Evolutionary conservation across 371 early-diverging fungal genomes (phyloP).

Genomic region (Mucor velutinosus): DNA sequence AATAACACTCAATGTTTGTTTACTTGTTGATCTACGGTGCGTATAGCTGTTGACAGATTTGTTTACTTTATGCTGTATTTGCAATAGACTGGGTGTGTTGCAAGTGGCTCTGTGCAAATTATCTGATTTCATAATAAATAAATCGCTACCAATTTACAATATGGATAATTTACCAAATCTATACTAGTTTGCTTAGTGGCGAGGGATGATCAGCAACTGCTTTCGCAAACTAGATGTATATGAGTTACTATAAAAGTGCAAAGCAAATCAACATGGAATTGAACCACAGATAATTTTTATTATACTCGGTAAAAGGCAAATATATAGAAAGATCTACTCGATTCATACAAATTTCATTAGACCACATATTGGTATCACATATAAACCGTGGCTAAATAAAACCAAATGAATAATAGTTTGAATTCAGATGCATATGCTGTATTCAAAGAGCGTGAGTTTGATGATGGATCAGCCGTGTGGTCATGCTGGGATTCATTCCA

Average conservation of each 20-base stretch:
- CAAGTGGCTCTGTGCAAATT: too few relatives aligned
- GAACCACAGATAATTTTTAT: background rate
- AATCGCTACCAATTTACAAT: too few relatives aligned
- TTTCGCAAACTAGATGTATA: too few relatives aligned
- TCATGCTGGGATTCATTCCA: background rate
- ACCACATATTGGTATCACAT: background rate
- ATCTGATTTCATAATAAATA: too few relatives aligned
- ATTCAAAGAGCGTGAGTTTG: background rate
- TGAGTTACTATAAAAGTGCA: too few relatives aligned
- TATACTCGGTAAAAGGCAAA: background rate
- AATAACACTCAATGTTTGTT: background rate
- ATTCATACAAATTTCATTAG: background rate
- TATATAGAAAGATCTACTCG: background rate
- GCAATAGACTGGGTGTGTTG: too few relatives aligned
- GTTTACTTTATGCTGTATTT: too few relatives aligned
- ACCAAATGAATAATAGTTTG: background rate
- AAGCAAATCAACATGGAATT: background rate
- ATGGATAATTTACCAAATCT: too few relatives aligned
- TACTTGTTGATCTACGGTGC: background rate
- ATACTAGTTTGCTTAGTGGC: too few relatives aligned
- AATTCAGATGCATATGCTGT: background rate
- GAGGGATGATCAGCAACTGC: too few relatives aligned
- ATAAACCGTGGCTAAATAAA: background rate
- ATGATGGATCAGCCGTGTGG: background rate
- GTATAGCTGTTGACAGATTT: too few relatives aligned